Conservation (phyloP, 352 stramenopile genomes). For the Pythium rhizo-oryzae region DNA sequence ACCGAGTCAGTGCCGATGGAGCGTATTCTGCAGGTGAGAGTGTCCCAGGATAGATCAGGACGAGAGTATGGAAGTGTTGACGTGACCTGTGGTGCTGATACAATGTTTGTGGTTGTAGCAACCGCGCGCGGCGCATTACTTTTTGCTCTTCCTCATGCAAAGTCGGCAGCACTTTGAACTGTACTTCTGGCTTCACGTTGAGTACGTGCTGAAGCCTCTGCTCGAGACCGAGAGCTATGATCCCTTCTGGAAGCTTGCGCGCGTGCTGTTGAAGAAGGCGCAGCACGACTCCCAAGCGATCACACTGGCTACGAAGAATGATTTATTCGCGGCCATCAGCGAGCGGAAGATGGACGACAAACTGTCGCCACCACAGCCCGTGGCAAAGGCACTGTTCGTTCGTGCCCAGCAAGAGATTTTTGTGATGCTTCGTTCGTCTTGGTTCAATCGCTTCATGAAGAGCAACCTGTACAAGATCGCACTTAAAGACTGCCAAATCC, state of each 20-base stretch:
- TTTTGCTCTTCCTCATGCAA: slow-evolving; percentile 87
- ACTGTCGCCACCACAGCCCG: slow-evolving; percentile 42
- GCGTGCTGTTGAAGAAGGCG: slow-evolving; percentile 70
- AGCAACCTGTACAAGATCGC: slow-evolving; percentile 84
- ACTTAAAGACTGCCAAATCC: slow-evolving; percentile 72
- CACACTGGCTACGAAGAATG: slow-evolving; percentile 72
- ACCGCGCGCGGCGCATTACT: slow-evolving; percentile 82
- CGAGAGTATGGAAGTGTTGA: not conserved
- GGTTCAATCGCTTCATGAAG: slow-evolving; percentile 85
- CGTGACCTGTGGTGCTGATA: not conserved
- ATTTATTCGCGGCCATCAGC: slow-evolving; percentile 56
- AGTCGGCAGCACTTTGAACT: slow-evolving; percentile 87
- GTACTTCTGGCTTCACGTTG: slow-evolving; percentile 89
- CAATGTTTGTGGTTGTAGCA: slow-evolving; percentile 34
- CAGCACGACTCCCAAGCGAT: slow-evolving; percentile 81
- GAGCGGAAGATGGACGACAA: slow-evolving; percentile 46
- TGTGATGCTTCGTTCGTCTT: slow-evolving; percentile 75
- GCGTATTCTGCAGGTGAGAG: slow-evolving; percentile 56
- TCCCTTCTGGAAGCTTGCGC: slow-evolving; percentile 72
- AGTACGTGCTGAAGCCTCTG: slow-evolving; percentile 83
- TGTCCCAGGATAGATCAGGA: not conserved
- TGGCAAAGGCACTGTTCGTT: slow-evolving; percentile 51
- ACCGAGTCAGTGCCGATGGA: slow-evolving; percentile 81
- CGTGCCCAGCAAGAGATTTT: slow-evolving; percentile 85
- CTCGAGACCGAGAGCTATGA: slow-evolving; percentile 47